A percentile compares a stretch with the other conserved stretches of the same genome.
phyloP scores from a whole-genome alignment of 192 early-diverging fungal genomes.

The Podila epigama region DNA sequence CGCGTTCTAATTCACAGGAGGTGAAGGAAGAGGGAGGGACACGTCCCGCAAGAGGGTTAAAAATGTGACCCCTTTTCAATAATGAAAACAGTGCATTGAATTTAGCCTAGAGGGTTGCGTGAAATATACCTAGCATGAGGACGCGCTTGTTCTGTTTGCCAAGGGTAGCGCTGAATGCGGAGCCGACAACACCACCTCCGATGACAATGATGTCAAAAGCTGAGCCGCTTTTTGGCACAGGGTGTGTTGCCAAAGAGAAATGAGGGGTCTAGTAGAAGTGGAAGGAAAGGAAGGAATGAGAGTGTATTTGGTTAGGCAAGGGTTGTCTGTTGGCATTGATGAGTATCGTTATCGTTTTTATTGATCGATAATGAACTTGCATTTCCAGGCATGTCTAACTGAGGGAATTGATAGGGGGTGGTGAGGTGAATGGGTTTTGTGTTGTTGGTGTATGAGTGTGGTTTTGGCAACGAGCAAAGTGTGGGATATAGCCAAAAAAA shows the following conservation, averaged over 20 bases:
- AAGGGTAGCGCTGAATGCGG: constrained; percentile 17
- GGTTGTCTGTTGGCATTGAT: neutral
- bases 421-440: neutral
- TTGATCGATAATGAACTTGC: too few relatives aligned
- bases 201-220: constrained; percentile 19
- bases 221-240: constrained; percentile 13
- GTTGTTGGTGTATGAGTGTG: neutral
- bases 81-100: too few relatives aligned
- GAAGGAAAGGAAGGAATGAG: neutral
- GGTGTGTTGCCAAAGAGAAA: neutral
- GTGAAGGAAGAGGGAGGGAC: neutral
- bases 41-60: neutral
- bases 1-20: constrained; percentile 67
- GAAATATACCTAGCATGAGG: constrained; percentile 17
- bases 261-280: neutral
- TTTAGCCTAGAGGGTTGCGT: neutral
- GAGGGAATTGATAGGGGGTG: neutral
- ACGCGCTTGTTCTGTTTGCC: constrained; percentile 24
- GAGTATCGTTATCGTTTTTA: too few relatives aligned
- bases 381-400: neutral
- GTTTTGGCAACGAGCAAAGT: too few relatives aligned
- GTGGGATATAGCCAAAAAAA: too few relatives aligned
- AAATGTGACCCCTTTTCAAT: too few relatives aligned
- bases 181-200: constrained; percentile 21
- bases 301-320: neutral